Conservation (phyloP, 2,329 filamentous ascomycete genomes). For the Akanthomyces lecanii region DNA sequence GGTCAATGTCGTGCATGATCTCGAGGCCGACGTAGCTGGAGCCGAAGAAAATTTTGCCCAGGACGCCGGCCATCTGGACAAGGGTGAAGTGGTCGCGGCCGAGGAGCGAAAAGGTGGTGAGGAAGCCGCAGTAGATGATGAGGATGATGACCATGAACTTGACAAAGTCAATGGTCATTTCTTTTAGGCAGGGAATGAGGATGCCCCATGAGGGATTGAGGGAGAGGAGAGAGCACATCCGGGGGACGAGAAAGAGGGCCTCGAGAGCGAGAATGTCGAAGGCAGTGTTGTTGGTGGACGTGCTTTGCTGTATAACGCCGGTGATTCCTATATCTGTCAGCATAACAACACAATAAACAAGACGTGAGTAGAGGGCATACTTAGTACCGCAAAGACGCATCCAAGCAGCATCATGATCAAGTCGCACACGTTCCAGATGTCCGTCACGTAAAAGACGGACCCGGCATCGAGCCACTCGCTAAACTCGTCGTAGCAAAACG, state of each 20-base stretch:
- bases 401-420: slow-evolving; percentile 71
- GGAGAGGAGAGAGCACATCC: slow-evolving; percentile 81
- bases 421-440: slow-evolving; percentile 76
- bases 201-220: slow-evolving; percentile 89
- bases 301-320: slow-evolving; percentile 46
- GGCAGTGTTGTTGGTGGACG: slow-evolving; percentile 65
- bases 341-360: neutral
- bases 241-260: slow-evolving; percentile 83
- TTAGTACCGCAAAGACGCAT: slow-evolving; percentile 63
- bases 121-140: slow-evolving; percentile 80
- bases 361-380: slow-evolving; percentile 46
- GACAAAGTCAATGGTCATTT: slow-evolving; percentile 90
- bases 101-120: slow-evolving; percentile 79
- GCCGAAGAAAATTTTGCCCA: slow-evolving; percentile 79
- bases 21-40: slow-evolving; percentile 72
- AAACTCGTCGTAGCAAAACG: slow-evolving; percentile 84
- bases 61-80: slow-evolving; percentile 66
- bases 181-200: slow-evolving; percentile 82
- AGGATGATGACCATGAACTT: slow-evolving; percentile 78
- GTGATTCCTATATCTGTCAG: slow-evolving; percentile 29
- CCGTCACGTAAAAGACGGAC: slow-evolving; percentile 76
- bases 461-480: slow-evolving; percentile 84
- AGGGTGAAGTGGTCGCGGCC: slow-evolving; percentile 66
- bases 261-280: slow-evolving; percentile 90
- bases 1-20: slow-evolving; percentile 57